Evolutionary conservation across 2,329 filamentous ascomycete species (phyloP).

Genomic region (Cladosporium sp.): DNA sequence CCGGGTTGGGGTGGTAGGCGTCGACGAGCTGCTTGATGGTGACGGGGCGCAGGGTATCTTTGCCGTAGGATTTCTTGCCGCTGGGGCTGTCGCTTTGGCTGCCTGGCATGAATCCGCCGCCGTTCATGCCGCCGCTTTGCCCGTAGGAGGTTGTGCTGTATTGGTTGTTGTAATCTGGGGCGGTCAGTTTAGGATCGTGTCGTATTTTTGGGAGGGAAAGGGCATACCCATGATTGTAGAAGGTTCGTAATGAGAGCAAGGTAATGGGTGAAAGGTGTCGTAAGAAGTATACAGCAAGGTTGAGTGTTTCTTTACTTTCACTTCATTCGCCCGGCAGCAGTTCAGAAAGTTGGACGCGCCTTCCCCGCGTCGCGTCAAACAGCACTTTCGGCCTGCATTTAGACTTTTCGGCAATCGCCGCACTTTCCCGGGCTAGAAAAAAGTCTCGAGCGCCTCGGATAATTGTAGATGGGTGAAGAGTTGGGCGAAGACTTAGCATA

Average conservation of each 20-base stretch:
- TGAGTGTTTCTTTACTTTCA: too few species aligned
- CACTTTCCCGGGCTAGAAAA: background rate
- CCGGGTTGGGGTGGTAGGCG: constrained; percentile 69
- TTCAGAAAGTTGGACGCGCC: background rate
- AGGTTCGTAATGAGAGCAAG: background rate
- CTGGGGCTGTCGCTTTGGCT: constrained; percentile 38
- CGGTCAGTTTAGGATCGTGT: background rate
- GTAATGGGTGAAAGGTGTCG: background rate
- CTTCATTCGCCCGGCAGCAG: too few species aligned
- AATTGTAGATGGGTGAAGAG: background rate
- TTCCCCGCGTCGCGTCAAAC: too few species aligned
- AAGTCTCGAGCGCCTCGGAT: background rate
- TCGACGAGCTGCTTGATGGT: constrained; percentile 94
- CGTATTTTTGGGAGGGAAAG: background rate
- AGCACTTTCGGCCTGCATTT: too few species aligned
- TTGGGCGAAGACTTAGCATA: background rate
- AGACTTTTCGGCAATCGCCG: background rate
- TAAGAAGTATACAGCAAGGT: too few species aligned
- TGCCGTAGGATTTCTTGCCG: constrained; percentile 56
- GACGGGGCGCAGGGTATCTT: constrained; percentile 86
- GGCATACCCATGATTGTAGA: constrained; percentile 5
- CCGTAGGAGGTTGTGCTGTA: constrained; percentile 56
- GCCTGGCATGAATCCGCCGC: constrained; percentile 56
- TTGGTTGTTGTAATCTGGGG: constrained; percentile 32
- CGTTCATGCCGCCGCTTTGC: constrained; percentile 50